Conservation (phyloP, 1,139 yeast genomes). For the Protomyces lactucae-debilis region DNA sequence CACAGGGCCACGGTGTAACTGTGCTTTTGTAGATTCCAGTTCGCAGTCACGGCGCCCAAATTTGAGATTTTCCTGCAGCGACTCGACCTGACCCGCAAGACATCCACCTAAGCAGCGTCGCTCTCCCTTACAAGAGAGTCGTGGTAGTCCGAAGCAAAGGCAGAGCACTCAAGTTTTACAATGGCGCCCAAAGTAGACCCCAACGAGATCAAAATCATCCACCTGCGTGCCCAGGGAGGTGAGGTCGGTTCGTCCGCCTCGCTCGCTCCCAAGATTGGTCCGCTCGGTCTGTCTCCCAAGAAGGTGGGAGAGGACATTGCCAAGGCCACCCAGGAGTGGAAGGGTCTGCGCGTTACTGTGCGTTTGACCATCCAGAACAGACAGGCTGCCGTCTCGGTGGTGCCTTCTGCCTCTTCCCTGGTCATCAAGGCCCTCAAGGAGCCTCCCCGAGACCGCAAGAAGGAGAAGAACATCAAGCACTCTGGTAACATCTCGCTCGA, state of each 20-base stretch:
- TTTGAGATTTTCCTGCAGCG: background rate
- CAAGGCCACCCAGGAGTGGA: constrained; percentile 92
- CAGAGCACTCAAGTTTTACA: background rate
- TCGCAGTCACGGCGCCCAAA: background rate
- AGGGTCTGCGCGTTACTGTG: constrained; percentile 96
- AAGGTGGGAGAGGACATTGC: constrained; percentile 99
- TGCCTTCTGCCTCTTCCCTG: constrained; percentile 98
- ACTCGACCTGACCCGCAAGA: background rate
- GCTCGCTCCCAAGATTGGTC: constrained; percentile 99
- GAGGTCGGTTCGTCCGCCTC: constrained; percentile 99
- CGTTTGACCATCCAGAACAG: constrained; percentile 99
- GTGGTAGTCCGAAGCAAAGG: constrained; percentile 17
- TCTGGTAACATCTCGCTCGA: constrained; percentile 97
- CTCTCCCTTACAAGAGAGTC: constrained; percentile 15
- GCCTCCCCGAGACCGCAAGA: constrained; percentile 99
- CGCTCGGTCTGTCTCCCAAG: constrained; percentile 99
- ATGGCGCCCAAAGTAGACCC: constrained; percentile 83
- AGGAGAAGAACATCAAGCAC: constrained; percentile 99
- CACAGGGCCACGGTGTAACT: background rate
- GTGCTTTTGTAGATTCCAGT: background rate
- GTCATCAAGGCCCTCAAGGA: constrained; percentile 99
- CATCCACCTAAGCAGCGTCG: constrained; percentile 27
- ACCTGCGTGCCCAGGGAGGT: constrained; percentile 99
- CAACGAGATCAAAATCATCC: constrained; percentile 94
- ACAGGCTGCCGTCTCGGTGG: constrained; percentile 99